Conservation (phyloP, 2,329 filamentous ascomycete species). For the Tothia fuscella region DNA sequence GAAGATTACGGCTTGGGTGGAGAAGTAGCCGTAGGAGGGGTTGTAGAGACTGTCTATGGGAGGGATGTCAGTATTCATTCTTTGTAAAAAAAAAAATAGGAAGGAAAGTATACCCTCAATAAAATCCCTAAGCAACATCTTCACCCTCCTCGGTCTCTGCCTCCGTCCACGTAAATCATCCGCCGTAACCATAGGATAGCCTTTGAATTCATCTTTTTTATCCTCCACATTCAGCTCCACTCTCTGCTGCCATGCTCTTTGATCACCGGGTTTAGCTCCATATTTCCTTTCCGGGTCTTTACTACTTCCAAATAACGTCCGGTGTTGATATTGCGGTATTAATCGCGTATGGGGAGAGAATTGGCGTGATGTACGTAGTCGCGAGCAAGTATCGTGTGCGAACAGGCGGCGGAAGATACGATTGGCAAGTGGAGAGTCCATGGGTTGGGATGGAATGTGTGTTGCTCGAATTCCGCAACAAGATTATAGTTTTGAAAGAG, state of each 20-base stretch:
- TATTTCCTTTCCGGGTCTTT: conserved; percentile 9
- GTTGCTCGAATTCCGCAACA: no score
- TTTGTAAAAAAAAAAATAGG: neutral
- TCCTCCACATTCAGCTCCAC: conserved; percentile 64
- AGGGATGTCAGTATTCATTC: conserved; percentile 10
- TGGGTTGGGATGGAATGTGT: conserved; percentile 25
- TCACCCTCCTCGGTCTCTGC: conserved; percentile 73
- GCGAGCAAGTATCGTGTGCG: conserved; percentile 55
- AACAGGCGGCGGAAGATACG: conserved; percentile 81
- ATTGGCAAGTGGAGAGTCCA: conserved; percentile 72
- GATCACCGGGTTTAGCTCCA: conserved; percentile 32
- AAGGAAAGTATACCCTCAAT: conserved; percentile 64
- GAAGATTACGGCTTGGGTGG: conserved; percentile 94
- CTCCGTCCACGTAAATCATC: conserved; percentile 58
- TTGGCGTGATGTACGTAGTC: conserved; percentile 31
- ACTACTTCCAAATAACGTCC: conserved; percentile 3
- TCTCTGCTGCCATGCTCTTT: conserved; percentile 78
- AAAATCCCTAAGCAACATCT: conserved; percentile 96
- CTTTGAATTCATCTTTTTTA: conserved; percentile 65
- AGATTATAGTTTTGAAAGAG: no score
- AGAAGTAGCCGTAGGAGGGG: conserved; percentile 89
- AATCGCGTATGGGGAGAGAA: conserved; percentile 19
- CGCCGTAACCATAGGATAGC: conserved; percentile 78
- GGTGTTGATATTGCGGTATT: conserved; percentile 14
- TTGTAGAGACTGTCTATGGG: conserved; percentile 79